Evolutionary conservation across 768 basidiomycete species (phyloP).

Genomic region (Suillus hirtellus): DNA sequence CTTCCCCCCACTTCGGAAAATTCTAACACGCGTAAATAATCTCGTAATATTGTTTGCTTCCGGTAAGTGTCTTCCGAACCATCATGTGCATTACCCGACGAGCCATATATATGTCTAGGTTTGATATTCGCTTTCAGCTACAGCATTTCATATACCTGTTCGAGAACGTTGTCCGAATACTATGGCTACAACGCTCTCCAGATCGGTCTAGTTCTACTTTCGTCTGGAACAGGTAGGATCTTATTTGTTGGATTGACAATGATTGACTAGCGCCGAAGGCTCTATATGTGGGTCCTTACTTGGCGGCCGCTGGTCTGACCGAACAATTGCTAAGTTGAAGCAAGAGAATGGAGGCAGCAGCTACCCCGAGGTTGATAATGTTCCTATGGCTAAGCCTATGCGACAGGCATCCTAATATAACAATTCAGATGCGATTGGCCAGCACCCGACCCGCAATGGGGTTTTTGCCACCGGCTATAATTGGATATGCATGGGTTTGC

Average conservation of each 20-base stretch:
- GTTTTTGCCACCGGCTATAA: slow-evolving; percentile 48
- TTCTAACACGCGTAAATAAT: slow-evolving; percentile 67
- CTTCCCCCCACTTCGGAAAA: slow-evolving; percentile 52
- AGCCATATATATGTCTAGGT: slow-evolving; percentile 36
- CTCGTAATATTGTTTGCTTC: slow-evolving; percentile 45
- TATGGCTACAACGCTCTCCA: slow-evolving; percentile 69
- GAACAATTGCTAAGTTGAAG: slow-evolving; percentile 41
- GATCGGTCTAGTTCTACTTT: slow-evolving; percentile 72
- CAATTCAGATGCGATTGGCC: slow-evolving; percentile 60
- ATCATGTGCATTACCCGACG: neutral
- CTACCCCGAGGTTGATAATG: slow-evolving; percentile 54
- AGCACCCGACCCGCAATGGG: slow-evolving; percentile 57
- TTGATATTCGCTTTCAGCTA: slow-evolving; percentile 68
- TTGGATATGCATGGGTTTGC: slow-evolving; percentile 74
- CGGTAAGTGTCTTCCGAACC: slow-evolving; percentile 15
- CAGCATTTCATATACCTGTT: slow-evolving; percentile 65
- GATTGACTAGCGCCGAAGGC: slow-evolving; percentile 27
- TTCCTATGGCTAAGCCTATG: neutral
- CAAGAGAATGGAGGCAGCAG: slow-evolving; percentile 43
- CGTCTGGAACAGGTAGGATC: slow-evolving; percentile 60
- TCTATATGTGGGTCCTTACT: slow-evolving; percentile 47
- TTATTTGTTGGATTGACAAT: neutral
- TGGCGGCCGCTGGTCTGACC: slow-evolving; percentile 56
- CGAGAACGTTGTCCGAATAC: slow-evolving; percentile 61
- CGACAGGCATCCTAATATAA: neutral